Percentiles rank a stretch among this genome's conserved stretches.
phyloP scores from a whole-genome alignment of 305 asterid species.

The Solanum aculeatissimum region DNA sequence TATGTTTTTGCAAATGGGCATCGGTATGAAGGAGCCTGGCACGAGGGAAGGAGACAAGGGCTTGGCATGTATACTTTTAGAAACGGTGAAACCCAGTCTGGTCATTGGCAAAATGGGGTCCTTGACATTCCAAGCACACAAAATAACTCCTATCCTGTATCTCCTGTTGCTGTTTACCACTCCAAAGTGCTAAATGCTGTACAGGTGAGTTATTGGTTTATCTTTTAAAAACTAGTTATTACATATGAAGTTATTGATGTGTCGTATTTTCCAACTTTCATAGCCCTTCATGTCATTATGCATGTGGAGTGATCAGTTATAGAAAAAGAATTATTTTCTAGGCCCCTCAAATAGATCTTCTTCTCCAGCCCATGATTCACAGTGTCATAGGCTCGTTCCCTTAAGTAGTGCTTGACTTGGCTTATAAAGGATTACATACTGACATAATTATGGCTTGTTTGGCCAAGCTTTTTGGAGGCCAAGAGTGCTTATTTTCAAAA shows the following conservation, averaged over 20 bases:
- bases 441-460: background rate
- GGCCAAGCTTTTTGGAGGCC: background rate
- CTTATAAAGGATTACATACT: background rate
- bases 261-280: background rate
- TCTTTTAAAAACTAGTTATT: background rate
- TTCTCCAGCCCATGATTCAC: background rate
- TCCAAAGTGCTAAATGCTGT: conserved; percentile 24
- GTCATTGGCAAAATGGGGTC: conserved; percentile 26
- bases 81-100: conserved; percentile 23
- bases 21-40: conserved; percentile 30
- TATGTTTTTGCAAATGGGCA: conserved; percentile 30
- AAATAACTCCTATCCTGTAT: background rate
- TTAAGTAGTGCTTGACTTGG: background rate
- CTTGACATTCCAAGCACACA: conserved; percentile 24
- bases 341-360: background rate
- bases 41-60: conserved; percentile 28
- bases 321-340: background rate
- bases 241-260: background rate
- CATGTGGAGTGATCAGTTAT: background rate
- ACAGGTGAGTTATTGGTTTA: conserved; percentile 9
- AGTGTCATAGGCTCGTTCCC: background rate
- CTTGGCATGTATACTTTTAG: conserved; percentile 27
- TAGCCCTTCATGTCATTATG: background rate
- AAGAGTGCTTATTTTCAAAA: background rate
- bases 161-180: conserved; percentile 12